These are phyloP conservation scores for Stephania japonica DNA, from an alignment of 164 flowering plant species.

Conservation along the genomic window DNA sequence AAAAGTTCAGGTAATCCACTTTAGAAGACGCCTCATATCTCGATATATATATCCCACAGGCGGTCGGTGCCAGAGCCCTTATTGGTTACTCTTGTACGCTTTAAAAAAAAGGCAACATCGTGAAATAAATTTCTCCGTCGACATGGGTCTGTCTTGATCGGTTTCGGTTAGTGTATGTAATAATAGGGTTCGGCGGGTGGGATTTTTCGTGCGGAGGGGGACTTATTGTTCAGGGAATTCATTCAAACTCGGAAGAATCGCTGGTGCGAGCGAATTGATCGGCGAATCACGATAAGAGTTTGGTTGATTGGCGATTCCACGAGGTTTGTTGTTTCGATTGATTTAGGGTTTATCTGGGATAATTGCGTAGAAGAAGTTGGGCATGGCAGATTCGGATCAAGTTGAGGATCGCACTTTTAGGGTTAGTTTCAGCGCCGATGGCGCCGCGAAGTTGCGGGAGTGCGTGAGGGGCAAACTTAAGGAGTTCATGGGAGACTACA, in stretches of 20 bases:
- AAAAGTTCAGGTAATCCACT: too few species aligned
- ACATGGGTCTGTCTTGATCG: background rate
- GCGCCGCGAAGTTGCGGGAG: conserved; percentile 45
- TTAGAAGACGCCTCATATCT: too few species aligned
- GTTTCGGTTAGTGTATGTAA: background rate
- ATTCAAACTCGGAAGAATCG: background rate
- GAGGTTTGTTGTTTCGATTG: background rate
- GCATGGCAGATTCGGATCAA: conserved; percentile 41
- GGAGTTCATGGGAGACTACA: conserved; percentile 92
- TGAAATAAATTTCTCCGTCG: too few species aligned
- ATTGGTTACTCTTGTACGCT: too few species aligned
- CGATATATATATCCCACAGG: too few species aligned
- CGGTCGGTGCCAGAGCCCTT: too few species aligned
- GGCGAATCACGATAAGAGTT: background rate
- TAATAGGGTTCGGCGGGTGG: background rate
- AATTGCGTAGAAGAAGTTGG: background rate
- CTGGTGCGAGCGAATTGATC: background rate
- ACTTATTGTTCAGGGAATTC: background rate
- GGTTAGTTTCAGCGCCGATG: conserved; percentile 56
- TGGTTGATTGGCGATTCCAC: background rate
- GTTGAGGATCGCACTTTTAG: conserved; percentile 41
- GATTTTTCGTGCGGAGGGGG: too few species aligned
- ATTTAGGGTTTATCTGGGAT: background rate
- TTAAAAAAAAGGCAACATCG: too few species aligned
- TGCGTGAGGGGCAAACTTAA: conserved; percentile 58